Evolutionary conservation across 2,329 filamentous ascomycete genomes (phyloP).

Genomic region (Stagonosporopsis cucurbitacearum): DNA sequence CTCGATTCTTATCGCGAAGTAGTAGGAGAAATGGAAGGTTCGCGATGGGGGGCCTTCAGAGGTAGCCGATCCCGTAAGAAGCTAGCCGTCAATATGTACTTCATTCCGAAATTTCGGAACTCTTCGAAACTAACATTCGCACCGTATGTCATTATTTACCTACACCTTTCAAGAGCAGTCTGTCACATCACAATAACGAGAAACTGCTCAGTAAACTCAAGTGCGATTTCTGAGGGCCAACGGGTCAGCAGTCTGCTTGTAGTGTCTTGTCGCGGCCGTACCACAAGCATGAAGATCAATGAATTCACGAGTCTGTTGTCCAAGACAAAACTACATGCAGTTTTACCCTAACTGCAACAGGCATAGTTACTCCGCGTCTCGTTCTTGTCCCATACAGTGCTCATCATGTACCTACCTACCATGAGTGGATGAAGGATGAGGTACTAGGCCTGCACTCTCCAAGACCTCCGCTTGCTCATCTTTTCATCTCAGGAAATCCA

Average conservation of each 20-base stretch:
- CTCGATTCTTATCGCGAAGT: neutral
- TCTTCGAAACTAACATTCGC: neutral
- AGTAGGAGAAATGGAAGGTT: neutral
- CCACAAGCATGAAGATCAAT: constrained; percentile 51
- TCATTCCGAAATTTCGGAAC: constrained; percentile 16
- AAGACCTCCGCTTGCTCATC: neutral
- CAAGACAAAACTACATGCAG: neutral
- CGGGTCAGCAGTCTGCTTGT: too few relatives aligned
- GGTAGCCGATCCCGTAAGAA: constrained; percentile 6
- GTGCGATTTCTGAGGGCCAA: neutral
- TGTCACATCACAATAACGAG: neutral
- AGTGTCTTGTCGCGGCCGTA: neutral
- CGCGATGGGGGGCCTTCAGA: neutral
- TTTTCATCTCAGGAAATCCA: constrained; percentile 63
- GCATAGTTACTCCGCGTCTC: constrained; percentile 68
- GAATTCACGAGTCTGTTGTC: constrained; percentile 45
- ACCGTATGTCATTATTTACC: neutral
- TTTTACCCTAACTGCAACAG: constrained; percentile 53
- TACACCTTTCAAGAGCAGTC: neutral
- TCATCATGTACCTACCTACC: constrained; percentile 83
- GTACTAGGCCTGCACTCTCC: neutral
- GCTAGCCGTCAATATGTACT: constrained; percentile 10
- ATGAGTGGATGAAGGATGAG: constrained; percentile 89
- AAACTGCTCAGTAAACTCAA: neutral
- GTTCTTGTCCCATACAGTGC: constrained; percentile 84